Evolutionary conservation across 768 basidiomycete species (phyloP).

Genomic region (Boletus reticuloceps): DNA sequence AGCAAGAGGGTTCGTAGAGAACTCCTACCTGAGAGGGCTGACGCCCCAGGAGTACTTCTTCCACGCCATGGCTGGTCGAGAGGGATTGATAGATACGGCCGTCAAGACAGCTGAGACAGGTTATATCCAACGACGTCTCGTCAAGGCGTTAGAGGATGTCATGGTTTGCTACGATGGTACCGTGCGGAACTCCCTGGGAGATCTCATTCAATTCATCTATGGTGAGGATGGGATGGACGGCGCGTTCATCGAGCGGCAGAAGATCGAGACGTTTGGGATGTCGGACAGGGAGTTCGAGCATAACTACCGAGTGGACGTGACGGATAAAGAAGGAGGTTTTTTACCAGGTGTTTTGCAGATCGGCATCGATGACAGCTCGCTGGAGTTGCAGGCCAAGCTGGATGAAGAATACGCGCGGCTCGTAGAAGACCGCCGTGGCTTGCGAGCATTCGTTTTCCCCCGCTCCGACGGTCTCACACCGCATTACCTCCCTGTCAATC

Average conservation of each 20-base stretch:
- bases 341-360: conserved; percentile 77
- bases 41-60: conserved; percentile 99
- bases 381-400: conserved; percentile 78
- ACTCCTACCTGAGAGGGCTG: conserved; percentile 93
- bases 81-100: conserved; percentile 98
- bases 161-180: conserved; percentile 98
- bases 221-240: conserved; percentile 99
- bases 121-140: conserved; percentile 96
- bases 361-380: conserved; percentile 81
- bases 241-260: conserved; percentile 94
- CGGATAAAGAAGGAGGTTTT: conserved; percentile 79
- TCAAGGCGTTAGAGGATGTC: conserved; percentile 97
- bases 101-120: conserved; percentile 99
- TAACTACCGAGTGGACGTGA: conserved; percentile 93
- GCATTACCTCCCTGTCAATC: conserved; percentile 93
- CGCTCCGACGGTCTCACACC: conserved; percentile 64
- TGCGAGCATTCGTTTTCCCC: conserved; percentile 86
- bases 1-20: conserved; percentile 97
- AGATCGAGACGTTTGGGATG: conserved; percentile 84
- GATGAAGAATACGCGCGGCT: conserved; percentile 75
- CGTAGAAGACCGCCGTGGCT: conserved; percentile 66
- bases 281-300: conserved; percentile 83
- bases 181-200: conserved; percentile 94
- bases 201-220: conserved; percentile 94
- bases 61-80: conserved; percentile 99